phyloP scores from a whole-genome alignment of 495 filamentous ascomycete genomes.

The Terfezia claveryi region DNA sequence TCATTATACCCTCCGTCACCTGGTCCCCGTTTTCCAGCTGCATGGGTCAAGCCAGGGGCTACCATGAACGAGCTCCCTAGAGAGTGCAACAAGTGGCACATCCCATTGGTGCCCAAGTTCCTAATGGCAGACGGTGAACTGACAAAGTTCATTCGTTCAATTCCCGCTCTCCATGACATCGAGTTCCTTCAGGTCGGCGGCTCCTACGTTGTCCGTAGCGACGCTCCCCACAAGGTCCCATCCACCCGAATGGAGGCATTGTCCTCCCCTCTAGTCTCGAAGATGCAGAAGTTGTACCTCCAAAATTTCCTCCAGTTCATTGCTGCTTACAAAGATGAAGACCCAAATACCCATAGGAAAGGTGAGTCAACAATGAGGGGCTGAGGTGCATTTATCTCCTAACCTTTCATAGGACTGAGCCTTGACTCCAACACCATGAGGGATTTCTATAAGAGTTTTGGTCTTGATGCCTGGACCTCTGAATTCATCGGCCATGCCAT shows the following conservation, averaged over 20 bases:
- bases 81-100: conserved; percentile 96
- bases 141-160: conserved; percentile 84
- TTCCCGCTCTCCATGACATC: conserved; percentile 25
- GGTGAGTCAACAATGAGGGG: conserved; percentile 26
- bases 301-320: conserved; percentile 97
- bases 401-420: conserved; percentile 42
- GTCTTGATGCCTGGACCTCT: conserved; percentile 71
- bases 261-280: conserved; percentile 79
- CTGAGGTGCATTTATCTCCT: conserved; percentile 4
- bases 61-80: conserved; percentile 60
- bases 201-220: conserved; percentile 84
- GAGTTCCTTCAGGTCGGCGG: conserved; percentile 98
- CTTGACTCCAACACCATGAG: conserved; percentile 65
- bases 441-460: conserved; percentile 94
- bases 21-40: not conserved
- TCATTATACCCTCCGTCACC: not conserved
- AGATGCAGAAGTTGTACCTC: conserved; percentile 92
- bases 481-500: conserved; percentile 97
- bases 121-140: conserved; percentile 96
- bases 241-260: conserved; percentile 83
- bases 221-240: conserved; percentile 70
- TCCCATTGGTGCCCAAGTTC: conserved; percentile 93
- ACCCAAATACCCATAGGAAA: conserved; percentile 59
- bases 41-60: not conserved
- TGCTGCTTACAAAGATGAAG: conserved; percentile 64